Evolutionary conservation across 139 green algal species (phyloP).

Genomic region (Pseudopediastrum boryanum): DNA sequence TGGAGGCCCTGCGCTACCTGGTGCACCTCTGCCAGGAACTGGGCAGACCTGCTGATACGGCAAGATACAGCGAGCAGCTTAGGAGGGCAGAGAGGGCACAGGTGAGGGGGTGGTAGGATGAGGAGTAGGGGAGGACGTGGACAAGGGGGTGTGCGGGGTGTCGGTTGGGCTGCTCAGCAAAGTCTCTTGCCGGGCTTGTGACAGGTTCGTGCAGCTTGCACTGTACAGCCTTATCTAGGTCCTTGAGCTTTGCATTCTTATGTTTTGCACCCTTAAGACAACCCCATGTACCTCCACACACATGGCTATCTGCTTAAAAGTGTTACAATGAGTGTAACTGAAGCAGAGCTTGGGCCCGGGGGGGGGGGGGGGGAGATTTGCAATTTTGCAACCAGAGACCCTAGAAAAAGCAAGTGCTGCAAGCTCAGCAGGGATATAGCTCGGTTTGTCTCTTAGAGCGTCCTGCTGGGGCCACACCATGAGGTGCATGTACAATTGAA

Average conservation of each 20-base stretch:
- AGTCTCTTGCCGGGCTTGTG: neutral
- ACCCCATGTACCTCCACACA: too few species aligned
- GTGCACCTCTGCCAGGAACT: conserved; percentile 82
- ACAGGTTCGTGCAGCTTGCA: neutral
- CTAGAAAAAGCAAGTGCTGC: too few species aligned
- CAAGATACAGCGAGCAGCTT: conserved; percentile 34
- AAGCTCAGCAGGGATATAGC: too few species aligned
- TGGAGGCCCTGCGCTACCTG: conserved; percentile 89
- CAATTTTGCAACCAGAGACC: too few species aligned
- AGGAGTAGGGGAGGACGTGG: neutral
- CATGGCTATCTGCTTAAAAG: too few species aligned
- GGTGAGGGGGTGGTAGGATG: too few species aligned
- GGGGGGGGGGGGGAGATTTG: too few species aligned
- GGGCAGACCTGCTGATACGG: conserved; percentile 57
- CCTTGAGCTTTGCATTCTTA: neutral
- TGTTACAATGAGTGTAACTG: too few species aligned
- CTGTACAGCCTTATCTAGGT: neutral
- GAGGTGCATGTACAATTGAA: too few species aligned
- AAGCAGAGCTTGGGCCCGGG: too few species aligned
- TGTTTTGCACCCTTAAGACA: neutral
- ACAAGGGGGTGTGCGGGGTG: neutral
- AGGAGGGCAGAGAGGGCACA: conserved; percentile 38
- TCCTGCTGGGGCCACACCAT: too few species aligned
- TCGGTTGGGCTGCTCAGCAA: neutral
- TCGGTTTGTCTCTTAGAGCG: too few species aligned